Base-by-base conservation (phyloP, 2,329 filamentous ascomycete genomes). In the Huntiella omanensis region DNA sequence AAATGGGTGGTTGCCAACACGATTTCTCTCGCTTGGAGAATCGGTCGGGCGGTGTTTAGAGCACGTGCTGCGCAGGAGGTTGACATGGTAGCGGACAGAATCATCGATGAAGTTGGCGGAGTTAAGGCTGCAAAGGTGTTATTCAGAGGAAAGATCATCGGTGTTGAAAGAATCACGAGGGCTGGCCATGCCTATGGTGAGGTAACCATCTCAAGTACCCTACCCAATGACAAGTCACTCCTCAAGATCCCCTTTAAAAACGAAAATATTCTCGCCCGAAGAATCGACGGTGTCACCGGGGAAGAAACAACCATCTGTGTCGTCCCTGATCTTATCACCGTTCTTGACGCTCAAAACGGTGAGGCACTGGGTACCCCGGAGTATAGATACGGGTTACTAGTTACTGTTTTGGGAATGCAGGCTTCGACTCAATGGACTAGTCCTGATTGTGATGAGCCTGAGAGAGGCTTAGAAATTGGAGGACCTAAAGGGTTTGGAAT, bases 231-330 rank as follows among this genome's bases (percentile, higher is more conserved):
- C 0, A 5, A 37, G n/a, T 17, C 33, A 15, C 52, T 59, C 28
- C 59, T 80, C 55, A 77, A 72, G 55, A 76, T 83, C 42, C 77
- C 77, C 0, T 82, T 82, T 63, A 81, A 81, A 60, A 83, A 83
- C 57, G 77, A 83, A 55, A 83, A 82, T 54, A 77, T 83, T 39
- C 71, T 70, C n/a, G 77, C 71, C 0, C 59, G 68, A 40, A 60
- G 54, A 43, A 52, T 63, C 0, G 34, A 39, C 16, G 13, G 28
- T 10, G 32, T 41, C 12, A 19, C 45, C 15, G 40, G 40, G 5
- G 33, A 13, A 52, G 54, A 19, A 46, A 59, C 56, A 8, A 58
- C 73, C 0, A 55, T 76, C 1, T 68, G 68, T 1, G 64, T 70
- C 2, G 72, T 73, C 2, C 73, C 73, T 0, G 73, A 77, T 48